phyloP scores from a whole-genome alignment of 768 basidiomycete species.

The Cytidiella melzeri region DNA sequence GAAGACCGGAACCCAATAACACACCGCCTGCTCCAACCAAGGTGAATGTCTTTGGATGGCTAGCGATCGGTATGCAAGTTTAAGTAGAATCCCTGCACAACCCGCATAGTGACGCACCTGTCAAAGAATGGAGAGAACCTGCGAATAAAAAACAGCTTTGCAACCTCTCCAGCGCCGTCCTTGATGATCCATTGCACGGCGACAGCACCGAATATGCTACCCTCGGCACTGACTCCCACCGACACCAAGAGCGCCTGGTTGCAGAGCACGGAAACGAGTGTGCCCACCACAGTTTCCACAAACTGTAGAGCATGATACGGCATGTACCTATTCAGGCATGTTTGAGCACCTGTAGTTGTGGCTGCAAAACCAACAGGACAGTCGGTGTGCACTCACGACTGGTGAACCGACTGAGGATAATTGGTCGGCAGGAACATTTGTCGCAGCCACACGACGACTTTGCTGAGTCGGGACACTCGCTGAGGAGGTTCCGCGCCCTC shows the following conservation, averaged over 20 bases:
- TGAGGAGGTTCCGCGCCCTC: constrained; percentile 7
- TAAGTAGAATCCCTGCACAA: too few species aligned
- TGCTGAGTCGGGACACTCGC: constrained; percentile 11
- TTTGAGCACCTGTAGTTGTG: not conserved
- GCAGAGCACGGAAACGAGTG: constrained; percentile 23
- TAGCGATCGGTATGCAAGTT: not conserved
- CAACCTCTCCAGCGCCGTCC: constrained; percentile 25
- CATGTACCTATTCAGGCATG: constrained; percentile 11
- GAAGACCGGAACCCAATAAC: constrained; percentile 20
- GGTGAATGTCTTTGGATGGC: constrained; percentile 25
- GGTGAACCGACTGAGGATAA: constrained; percentile 24
- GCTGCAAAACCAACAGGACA: not conserved
- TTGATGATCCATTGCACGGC: constrained; percentile 28
- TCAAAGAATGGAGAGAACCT: constrained; percentile 24
- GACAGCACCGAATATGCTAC: constrained; percentile 24
- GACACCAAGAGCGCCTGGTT: constrained; percentile 25
- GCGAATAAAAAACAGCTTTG: constrained; percentile 26
- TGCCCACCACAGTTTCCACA: constrained; percentile 20
- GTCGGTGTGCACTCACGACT: constrained; percentile 18
- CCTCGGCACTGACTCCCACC: constrained; percentile 24
- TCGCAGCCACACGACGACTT: constrained; percentile 21
- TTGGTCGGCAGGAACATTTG: constrained; percentile 27
- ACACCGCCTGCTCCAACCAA: constrained; percentile 18
- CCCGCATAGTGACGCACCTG: constrained; percentile 15
- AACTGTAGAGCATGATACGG: constrained; percentile 23